phyloP scores from a whole-genome alignment of 2,329 filamentous ascomycete genomes.

The Curvularia spicifera region DNA sequence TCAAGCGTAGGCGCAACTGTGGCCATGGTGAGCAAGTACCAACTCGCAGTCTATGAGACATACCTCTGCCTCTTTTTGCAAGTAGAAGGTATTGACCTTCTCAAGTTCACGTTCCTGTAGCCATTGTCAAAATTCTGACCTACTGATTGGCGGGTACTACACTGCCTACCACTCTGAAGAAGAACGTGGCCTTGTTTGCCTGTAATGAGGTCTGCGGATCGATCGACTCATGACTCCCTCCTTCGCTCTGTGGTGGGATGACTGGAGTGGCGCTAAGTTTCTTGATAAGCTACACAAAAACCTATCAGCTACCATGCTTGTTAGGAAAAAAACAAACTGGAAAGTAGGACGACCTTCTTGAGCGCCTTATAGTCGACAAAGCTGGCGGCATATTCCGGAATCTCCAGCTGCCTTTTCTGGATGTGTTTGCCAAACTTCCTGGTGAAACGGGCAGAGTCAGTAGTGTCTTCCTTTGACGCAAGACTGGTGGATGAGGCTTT shows the following conservation, averaged over 20 bases:
- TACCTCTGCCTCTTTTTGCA: conserved; percentile 98
- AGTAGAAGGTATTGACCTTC: conserved; percentile 97
- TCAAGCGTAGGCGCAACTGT: conserved; percentile 91
- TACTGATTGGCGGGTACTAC: not conserved
- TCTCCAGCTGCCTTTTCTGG: conserved; percentile 97
- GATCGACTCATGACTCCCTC: conserved; percentile 52
- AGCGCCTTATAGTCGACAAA: conserved; percentile 99
- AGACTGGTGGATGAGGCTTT: conserved; percentile 45
- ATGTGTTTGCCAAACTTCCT: conserved; percentile 99
- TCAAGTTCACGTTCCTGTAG: conserved; percentile 90
- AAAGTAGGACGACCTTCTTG: conserved; percentile 76
- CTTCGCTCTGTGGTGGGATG: conserved; percentile 76
- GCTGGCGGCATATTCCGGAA: conserved; percentile 98
- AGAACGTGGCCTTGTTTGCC: conserved; percentile 98
- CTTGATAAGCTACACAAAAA: conserved; percentile 81
- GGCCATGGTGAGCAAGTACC: conserved; percentile 22
- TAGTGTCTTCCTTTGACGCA: conserved; percentile 46
- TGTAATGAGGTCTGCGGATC: conserved; percentile 91
- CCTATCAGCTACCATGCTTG: conserved; percentile 20
- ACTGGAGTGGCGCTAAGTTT: conserved; percentile 92
- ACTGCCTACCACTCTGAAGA: conserved; percentile 84
- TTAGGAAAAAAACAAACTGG: conserved; percentile 1
- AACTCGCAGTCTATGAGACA: conserved; percentile 25
- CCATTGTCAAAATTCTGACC: conserved; percentile 13
- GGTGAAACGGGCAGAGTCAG: conserved; percentile 48